phyloP scores from a whole-genome alignment of 208 protist genomes.

The Leishmania tarentolae region DNA sequence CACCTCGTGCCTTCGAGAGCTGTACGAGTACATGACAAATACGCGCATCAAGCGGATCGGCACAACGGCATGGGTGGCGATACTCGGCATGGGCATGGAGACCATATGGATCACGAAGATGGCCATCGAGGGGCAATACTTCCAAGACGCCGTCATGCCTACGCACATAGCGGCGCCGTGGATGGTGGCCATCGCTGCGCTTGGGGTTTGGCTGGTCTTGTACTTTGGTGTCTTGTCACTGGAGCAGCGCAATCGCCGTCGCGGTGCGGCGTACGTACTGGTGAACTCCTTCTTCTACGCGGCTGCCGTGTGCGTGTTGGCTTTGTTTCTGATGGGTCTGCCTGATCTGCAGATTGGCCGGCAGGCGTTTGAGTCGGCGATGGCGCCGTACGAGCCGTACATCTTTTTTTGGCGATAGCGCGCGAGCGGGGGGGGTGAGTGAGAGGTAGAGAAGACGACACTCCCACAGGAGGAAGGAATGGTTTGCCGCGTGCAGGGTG shows the following conservation, averaged over 20 bases:
- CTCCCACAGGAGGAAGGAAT: neutral
- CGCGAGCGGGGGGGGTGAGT: neutral
- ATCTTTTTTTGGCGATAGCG: slow-evolving; percentile 63
- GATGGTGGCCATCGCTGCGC: slow-evolving; percentile 52
- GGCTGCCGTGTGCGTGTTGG: slow-evolving; percentile 47
- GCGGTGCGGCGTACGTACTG: slow-evolving; percentile 19
- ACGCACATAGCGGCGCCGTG: slow-evolving; percentile 73
- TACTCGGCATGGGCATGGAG: slow-evolving; percentile 76
- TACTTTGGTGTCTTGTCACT: slow-evolving; percentile 74
- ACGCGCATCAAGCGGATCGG: slow-evolving; percentile 80
- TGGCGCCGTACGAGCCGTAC: slow-evolving; percentile 56
- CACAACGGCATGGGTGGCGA: slow-evolving; percentile 89
- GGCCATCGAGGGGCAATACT: slow-evolving; percentile 76
- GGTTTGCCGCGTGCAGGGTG: neutral
- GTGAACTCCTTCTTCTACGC: slow-evolving; percentile 75
- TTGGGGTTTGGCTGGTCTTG: slow-evolving; percentile 65
- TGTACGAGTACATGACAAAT: slow-evolving; percentile 93
- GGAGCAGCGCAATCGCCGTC: slow-evolving; percentile 38
- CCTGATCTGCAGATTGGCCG: slow-evolving; percentile 81
- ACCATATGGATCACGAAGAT: slow-evolving; percentile 76
- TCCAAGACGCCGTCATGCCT: slow-evolving; percentile 64
- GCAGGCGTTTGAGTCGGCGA: slow-evolving; percentile 49
- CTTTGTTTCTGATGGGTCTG: slow-evolving; percentile 77
- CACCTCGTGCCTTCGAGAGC: slow-evolving; percentile 89
- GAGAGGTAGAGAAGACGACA: neutral